Percentiles rank a stretch among this genome's conserved stretches.
phyloP scores from a whole-genome alignment of 441 rosid species.

The Cnidoscolus chayamansa region DNA sequence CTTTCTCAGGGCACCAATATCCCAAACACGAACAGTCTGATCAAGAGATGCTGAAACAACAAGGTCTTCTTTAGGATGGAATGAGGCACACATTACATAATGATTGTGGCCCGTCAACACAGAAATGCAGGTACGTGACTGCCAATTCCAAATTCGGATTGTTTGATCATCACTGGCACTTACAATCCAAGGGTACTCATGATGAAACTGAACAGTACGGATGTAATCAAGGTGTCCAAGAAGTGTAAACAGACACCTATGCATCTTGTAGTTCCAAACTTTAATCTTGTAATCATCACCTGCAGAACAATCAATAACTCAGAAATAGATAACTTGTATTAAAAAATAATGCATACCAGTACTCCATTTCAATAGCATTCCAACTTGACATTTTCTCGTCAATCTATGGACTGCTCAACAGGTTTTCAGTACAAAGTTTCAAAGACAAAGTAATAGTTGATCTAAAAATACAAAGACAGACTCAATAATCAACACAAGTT shows the following conservation, averaged over 20 bases:
- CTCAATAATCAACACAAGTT: neutral
- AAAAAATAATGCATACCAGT: neutral
- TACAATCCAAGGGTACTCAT: constrained; percentile 84
- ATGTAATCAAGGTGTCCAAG: constrained; percentile 89
- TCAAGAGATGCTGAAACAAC: constrained; percentile 89
- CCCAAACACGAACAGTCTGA: constrained; percentile 96
- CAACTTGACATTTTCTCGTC: neutral
- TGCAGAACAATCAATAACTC: constrained; percentile 28
- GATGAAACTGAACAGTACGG: constrained; percentile 89
- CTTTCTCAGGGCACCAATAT: constrained; percentile 80
- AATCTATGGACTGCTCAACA: neutral
- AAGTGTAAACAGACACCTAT: constrained; percentile 79
- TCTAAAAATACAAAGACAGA: neutral
- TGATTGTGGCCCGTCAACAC: constrained; percentile 88
- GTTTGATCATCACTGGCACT: constrained; percentile 97
- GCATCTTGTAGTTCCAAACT: constrained; percentile 86
- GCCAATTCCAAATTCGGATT: constrained; percentile 92
- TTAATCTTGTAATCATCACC: constrained; percentile 89
- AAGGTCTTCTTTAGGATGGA: constrained; percentile 90
- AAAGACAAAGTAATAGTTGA: neutral
- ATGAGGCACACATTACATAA: constrained; percentile 94
- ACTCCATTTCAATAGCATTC: neutral
- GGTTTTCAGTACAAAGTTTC: neutral
- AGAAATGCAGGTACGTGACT: constrained; percentile 76
- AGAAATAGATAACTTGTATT: neutral